Evolutionary conservation across 164 flowering plant species (phyloP).

Genomic region (Protea cynaroides): DNA sequence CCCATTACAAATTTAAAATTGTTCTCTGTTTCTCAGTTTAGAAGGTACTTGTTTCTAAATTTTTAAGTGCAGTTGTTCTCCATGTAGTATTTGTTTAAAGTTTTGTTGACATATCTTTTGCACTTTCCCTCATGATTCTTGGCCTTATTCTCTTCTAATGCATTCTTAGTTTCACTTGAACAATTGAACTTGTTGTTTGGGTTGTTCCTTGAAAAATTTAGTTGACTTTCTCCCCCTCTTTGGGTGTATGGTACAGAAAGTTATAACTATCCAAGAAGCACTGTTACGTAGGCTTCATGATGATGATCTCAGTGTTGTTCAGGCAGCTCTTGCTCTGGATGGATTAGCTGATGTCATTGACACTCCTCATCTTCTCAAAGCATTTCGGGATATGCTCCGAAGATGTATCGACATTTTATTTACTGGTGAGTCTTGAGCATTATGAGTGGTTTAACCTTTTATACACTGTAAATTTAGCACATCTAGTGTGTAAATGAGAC

Average conservation of each 20-base stretch:
- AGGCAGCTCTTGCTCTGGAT: constrained; percentile 51
- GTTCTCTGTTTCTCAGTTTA: too few relatives aligned
- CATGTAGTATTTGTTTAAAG: too few relatives aligned
- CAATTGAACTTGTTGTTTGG: background rate
- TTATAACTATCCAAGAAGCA: constrained; percentile 53
- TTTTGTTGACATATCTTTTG: too few relatives aligned
- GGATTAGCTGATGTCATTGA: constrained; percentile 39
- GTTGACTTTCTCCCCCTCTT: background rate
- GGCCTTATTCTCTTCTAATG: too few relatives aligned
- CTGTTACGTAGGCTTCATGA: constrained; percentile 58
- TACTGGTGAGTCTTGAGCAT: constrained; percentile 29
- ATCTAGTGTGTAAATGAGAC: too few relatives aligned
- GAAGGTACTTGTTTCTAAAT: too few relatives aligned
- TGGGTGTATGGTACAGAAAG: constrained; percentile 37
- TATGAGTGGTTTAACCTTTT: too few relatives aligned
- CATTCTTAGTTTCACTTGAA: background rate
- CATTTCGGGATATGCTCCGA: constrained; percentile 36
- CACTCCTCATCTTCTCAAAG: constrained; percentile 40
- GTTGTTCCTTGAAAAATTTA: background rate
- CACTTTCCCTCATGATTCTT: too few relatives aligned
- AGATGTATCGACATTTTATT: constrained; percentile 40
- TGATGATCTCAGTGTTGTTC: constrained; percentile 73
- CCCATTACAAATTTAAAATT: too few relatives aligned
- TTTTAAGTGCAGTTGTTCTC: too few relatives aligned
- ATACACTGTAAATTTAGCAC: too few relatives aligned